phyloP scores from a whole-genome alignment of 75 land plant genomes.

The Pinus albicaulis region DNA sequence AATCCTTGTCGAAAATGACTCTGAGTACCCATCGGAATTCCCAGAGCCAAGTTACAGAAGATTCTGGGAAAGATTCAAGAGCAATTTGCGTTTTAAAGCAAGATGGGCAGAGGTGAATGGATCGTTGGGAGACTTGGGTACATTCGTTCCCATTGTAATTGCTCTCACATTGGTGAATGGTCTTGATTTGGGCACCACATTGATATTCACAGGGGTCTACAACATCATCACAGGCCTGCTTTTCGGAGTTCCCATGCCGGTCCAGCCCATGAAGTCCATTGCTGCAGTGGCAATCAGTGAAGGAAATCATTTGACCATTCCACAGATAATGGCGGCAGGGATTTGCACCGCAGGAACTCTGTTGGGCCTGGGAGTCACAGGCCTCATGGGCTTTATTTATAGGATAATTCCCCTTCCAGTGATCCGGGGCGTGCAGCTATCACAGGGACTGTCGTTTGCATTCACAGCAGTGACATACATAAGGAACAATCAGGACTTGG shows the following conservation, averaged over 20 bases:
- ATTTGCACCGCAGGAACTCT: constrained; percentile 47
- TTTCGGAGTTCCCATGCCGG: constrained; percentile 93
- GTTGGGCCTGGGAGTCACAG: constrained; percentile 63
- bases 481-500: constrained; percentile 55
- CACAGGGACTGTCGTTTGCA: constrained; percentile 83
- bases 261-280: constrained; percentile 94
- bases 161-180: constrained; percentile 66
- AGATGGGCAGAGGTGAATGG: constrained; percentile 73
- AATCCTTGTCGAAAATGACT: too few relatives aligned
- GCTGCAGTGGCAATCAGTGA: constrained; percentile 71
- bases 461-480: constrained; percentile 76
- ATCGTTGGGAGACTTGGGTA: constrained; percentile 85
- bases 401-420: constrained; percentile 63
- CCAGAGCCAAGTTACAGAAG: too few relatives aligned
- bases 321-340: constrained; percentile 94
- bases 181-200: constrained; percentile 75
- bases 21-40: too few relatives aligned
- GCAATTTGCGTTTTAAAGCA: too few relatives aligned
- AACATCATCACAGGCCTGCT: constrained; percentile 70
- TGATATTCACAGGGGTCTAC: constrained; percentile 80
- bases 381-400: constrained; percentile 60
- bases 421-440: constrained; percentile 81
- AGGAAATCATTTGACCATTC: constrained; percentile 40
- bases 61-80: too few relatives aligned
- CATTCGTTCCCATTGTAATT: constrained; percentile 77